These are phyloP conservation scores for Colletotrichum aenigma DNA, from an alignment of 2,329 filamentous ascomycete species.

Conservation along the genomic window DNA sequence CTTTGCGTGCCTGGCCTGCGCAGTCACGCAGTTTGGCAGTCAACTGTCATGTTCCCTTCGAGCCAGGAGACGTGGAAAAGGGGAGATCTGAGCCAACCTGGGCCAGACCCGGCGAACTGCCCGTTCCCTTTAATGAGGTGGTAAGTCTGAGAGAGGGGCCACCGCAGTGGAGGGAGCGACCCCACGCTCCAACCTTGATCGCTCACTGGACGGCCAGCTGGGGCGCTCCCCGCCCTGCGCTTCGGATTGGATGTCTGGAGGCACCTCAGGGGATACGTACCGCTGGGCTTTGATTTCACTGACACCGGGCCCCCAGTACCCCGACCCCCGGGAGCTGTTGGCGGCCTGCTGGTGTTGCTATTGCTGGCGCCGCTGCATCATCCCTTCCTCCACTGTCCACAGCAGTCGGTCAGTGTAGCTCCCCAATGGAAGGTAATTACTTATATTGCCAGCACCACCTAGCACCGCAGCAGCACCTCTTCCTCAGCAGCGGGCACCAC, in stretches of 20 bases:
- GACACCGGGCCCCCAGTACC: background rate
- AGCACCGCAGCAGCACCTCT: background rate
- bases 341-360: background rate
- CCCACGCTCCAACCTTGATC: background rate
- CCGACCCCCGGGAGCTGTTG: background rate
- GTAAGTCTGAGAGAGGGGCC: background rate
- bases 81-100: background rate
- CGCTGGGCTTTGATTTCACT: background rate
- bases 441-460: background rate
- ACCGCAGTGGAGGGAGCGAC: background rate
- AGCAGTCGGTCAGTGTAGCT: background rate
- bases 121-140: background rate
- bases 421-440: background rate
- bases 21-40: background rate
- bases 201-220: background rate
- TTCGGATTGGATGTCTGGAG: background rate
- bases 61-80: background rate
- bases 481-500: background rate
- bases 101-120: background rate
- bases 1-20: background rate
- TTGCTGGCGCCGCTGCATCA: background rate
- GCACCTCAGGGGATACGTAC: background rate
- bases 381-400: background rate
- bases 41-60: background rate
- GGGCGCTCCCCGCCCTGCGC: background rate